Conservation (phyloP, 305 asterid genomes). For the Nicotiana rustica region DNA sequence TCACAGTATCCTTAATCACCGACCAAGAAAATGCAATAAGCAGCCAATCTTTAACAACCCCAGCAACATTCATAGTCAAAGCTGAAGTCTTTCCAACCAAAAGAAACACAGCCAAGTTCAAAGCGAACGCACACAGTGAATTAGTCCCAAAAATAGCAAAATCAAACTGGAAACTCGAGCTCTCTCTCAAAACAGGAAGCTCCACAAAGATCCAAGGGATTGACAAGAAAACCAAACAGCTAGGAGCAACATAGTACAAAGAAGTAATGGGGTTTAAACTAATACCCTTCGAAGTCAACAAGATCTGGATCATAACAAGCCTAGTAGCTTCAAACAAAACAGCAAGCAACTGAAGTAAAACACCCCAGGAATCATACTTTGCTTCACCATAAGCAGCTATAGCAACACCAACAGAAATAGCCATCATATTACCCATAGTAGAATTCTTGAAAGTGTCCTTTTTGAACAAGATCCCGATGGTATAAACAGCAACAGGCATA, state of each 20-base stretch:
- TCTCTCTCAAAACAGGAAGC: conserved; percentile 41
- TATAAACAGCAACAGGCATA: conserved; percentile 54
- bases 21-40: conserved; percentile 57
- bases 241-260: conserved; percentile 53
- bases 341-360: conserved; percentile 48
- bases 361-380: conserved; percentile 58
- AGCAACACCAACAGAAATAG: conserved; percentile 49
- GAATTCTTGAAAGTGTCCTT: conserved; percentile 43
- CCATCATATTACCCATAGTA: conserved; percentile 48
- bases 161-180: conserved; percentile 45
- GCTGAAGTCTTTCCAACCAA: conserved; percentile 57
- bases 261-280: conserved; percentile 52
- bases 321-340: conserved; percentile 53
- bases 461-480: conserved; percentile 46
- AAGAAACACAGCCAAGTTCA: conserved; percentile 53
- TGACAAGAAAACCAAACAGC: conserved; percentile 45
- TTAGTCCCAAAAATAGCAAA: conserved; percentile 50
- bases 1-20: conserved; percentile 55
- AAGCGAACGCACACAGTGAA: conserved; percentile 50
- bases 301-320: conserved; percentile 54
- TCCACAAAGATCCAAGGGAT: conserved; percentile 54
- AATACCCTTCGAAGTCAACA: conserved; percentile 53
- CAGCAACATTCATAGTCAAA: conserved; percentile 56
- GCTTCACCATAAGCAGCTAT: conserved; percentile 59
- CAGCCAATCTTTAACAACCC: conserved; percentile 58